Evolutionary conservation across 139 green algal species (phyloP).

Genomic region (Pleodorina starrii): DNA sequence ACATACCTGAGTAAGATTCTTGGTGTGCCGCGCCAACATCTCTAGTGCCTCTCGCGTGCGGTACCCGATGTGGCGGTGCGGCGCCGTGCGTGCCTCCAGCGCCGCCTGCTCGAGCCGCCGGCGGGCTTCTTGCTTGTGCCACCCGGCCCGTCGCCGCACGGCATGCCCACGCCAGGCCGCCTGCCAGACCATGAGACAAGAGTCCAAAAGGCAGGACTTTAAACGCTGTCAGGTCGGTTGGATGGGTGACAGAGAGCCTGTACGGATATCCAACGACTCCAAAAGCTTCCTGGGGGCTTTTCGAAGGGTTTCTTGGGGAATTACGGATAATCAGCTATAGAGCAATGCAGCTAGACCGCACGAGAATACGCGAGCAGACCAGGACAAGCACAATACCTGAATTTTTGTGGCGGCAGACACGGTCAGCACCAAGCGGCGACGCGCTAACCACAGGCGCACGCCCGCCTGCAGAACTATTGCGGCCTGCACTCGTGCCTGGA

Average conservation of each 20-base stretch:
- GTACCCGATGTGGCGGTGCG: slow-evolving; percentile 67
- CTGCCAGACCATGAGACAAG: too few species aligned
- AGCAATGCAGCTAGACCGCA: too few species aligned
- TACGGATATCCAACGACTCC: too few species aligned
- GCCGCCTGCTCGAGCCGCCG: slow-evolving; percentile 56
- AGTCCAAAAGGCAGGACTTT: too few species aligned
- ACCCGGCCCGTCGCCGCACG: slow-evolving; percentile 48
- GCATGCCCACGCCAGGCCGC: slow-evolving; percentile 70
- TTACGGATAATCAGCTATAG: too few species aligned
- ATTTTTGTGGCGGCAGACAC: neutral
- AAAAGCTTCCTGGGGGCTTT: too few species aligned
- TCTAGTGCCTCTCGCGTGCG: slow-evolving; percentile 72
- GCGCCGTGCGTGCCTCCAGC: slow-evolving; percentile 16
- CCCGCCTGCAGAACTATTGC: slow-evolving; percentile 63
- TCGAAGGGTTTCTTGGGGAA: too few species aligned
- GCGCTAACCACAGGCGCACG: slow-evolving; percentile 59
- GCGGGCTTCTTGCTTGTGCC: slow-evolving; percentile 53
- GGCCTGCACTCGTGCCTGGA: slow-evolving; percentile 25
- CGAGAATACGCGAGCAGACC: too few species aligned
- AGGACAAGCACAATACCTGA: too few species aligned
- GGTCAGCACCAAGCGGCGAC: neutral
- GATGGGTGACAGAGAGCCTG: too few species aligned
- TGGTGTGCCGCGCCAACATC: slow-evolving; percentile 64
- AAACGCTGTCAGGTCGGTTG: too few species aligned
- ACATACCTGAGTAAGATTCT: slow-evolving; percentile 63